phyloP scores from a whole-genome alignment of 2,329 filamentous ascomycete genomes.

The Aspergillus alliaceus region DNA sequence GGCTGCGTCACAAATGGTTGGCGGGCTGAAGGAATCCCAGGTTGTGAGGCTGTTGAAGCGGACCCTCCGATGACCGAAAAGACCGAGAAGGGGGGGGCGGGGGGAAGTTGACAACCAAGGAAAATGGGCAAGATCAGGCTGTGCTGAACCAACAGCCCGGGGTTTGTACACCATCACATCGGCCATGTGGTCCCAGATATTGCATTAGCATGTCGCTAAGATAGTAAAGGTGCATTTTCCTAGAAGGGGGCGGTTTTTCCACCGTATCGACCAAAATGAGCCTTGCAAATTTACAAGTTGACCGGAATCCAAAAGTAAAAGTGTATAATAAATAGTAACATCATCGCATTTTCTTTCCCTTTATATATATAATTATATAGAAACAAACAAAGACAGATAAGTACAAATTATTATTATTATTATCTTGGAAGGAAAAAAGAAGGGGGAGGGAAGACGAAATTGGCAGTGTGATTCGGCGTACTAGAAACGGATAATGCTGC shows the following conservation, averaged over 20 bases:
- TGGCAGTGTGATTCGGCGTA: too few species aligned
- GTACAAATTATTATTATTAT: too few species aligned
- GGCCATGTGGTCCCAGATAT: slow-evolving; percentile 14
- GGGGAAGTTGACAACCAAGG: slow-evolving; percentile 1
- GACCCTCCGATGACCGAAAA: slow-evolving; percentile 22
- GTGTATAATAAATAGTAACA: not conserved
- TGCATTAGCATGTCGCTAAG: slow-evolving; percentile 1
- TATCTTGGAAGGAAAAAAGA: too few species aligned
- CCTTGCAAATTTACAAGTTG: not conserved
- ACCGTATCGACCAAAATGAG: not conserved
- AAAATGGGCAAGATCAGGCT: slow-evolving; percentile 5
- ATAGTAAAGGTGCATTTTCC: not conserved
- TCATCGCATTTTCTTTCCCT: not conserved
- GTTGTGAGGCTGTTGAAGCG: slow-evolving; percentile 22
- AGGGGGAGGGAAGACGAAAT: too few species aligned
- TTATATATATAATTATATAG: too few species aligned
- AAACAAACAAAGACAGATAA: too few species aligned
- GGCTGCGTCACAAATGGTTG: slow-evolving; percentile 23
- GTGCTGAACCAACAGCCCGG: slow-evolving; percentile 8
- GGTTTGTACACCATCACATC: slow-evolving; percentile 4
- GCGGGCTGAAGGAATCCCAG: slow-evolving; percentile 11
- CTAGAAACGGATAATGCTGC: not conserved
- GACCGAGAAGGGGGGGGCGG: slow-evolving; percentile 12
- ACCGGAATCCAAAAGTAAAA: not conserved
- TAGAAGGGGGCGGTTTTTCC: not conserved